phyloP scores from a whole-genome alignment of 2,329 filamentous ascomycete species.

The Pyrenochaeta sp. region DNA sequence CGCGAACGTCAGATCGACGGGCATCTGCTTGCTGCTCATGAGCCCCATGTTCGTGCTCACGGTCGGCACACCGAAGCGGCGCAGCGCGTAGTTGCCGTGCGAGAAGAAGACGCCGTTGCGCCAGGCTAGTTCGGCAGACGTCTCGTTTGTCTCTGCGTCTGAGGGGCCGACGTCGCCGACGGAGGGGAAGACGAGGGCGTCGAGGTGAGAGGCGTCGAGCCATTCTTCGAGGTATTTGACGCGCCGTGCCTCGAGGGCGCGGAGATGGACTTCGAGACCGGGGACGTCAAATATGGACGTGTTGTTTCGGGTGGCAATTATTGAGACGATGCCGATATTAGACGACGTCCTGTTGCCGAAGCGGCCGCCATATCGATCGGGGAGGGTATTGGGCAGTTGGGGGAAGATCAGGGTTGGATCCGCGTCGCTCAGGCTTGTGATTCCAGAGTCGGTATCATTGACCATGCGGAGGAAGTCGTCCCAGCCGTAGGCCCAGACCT shows the following conservation, averaged over 20 bases:
- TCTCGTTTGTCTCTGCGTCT: slow-evolving; percentile 27
- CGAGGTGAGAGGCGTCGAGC: slow-evolving; percentile 49
- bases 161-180: slow-evolving; percentile 58
- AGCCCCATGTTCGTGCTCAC: slow-evolving; percentile 61
- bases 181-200: slow-evolving; percentile 56
- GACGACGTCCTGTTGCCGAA: no score
- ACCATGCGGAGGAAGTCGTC: slow-evolving; percentile 57
- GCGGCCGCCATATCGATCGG: slow-evolving; percentile 37
- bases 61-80: slow-evolving; percentile 62
- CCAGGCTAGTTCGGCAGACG: slow-evolving; percentile 4
- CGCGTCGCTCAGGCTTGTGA: slow-evolving; percentile 27
- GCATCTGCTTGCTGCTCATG: slow-evolving; percentile 56
- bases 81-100: slow-evolving; percentile 60
- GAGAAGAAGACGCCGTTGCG: slow-evolving; percentile 61
- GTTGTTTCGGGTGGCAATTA: neutral
- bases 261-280: slow-evolving; percentile 30
- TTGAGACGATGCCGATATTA: slow-evolving; percentile 1
- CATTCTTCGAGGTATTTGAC: slow-evolving; percentile 56
- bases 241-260: slow-evolving; percentile 52
- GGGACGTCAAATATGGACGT: slow-evolving; percentile 30
- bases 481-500: slow-evolving; percentile 57
- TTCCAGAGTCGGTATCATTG: slow-evolving; percentile 44
- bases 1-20: slow-evolving; percentile 60
- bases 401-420: slow-evolving; percentile 43
- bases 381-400: slow-evolving; percentile 27